Evolutionary conservation across 148 eudicot species (phyloP).

Genomic region (Arbutus unedo): DNA sequence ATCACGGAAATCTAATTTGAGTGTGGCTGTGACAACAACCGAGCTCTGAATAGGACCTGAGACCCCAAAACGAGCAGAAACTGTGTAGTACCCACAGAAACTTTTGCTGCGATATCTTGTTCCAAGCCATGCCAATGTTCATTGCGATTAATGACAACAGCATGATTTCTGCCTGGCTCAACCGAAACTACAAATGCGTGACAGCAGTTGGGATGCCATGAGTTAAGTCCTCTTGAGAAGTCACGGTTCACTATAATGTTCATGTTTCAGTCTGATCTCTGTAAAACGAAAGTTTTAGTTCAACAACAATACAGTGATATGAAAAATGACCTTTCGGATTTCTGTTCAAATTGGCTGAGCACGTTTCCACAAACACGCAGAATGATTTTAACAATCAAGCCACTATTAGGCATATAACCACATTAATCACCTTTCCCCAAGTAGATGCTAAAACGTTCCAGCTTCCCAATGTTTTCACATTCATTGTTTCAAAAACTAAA

Average conservation of each 20-base stretch:
- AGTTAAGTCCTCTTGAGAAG: constrained; percentile 64
- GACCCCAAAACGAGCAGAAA: constrained; percentile 59
- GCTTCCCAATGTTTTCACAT: neutral
- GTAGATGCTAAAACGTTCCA: neutral
- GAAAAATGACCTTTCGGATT: neutral
- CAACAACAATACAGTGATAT: constrained; percentile 11
- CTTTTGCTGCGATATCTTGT: constrained; percentile 69
- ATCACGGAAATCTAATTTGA: constrained; percentile 48
- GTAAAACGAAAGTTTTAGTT: constrained; percentile 15
- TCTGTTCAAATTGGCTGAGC: too few species aligned
- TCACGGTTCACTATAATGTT: constrained; percentile 63
- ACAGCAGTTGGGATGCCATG: constrained; percentile 80
- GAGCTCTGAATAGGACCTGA: constrained; percentile 45
- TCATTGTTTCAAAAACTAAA: neutral
- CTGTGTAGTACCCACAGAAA: constrained; percentile 47
- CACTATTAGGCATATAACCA: neutral
- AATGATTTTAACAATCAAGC: neutral
- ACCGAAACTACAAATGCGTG: constrained; percentile 51
- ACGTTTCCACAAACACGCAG: neutral
- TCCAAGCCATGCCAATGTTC: constrained; percentile 78
- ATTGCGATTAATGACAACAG: constrained; percentile 52
- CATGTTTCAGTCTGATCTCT: constrained; percentile 34
- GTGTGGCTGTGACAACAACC: constrained; percentile 54
- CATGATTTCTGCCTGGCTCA: constrained; percentile 44
- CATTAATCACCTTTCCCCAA: neutral